These are phyloP conservation scores for Gossypium davidsonii DNA, from an alignment of 441 rosid genomes.

Conservation along the genomic window DNA sequence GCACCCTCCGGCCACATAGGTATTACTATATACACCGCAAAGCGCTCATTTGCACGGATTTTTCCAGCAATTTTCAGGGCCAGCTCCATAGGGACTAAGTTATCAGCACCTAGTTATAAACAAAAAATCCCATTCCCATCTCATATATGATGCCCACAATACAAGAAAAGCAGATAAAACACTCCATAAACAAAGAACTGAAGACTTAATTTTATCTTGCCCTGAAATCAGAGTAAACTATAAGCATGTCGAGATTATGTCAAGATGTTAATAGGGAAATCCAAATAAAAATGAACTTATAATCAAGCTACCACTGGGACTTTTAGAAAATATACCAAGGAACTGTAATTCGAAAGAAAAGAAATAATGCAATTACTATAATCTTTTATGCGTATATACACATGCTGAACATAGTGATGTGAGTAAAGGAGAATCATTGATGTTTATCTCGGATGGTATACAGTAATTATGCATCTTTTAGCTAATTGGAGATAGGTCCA, in stretches of 20 bases:
- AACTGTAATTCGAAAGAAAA: not conserved
- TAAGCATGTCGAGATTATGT: not conserved
- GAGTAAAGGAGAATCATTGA: not conserved
- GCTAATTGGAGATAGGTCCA: not conserved
- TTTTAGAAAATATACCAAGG: not conserved
- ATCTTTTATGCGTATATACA: not conserved
- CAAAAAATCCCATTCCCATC: not conserved
- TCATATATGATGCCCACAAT: not conserved
- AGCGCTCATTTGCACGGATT: conserved; percentile 54
- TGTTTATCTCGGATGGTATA: not conserved
- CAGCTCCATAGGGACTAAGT: conserved; percentile 63
- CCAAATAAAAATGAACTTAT: not conserved
- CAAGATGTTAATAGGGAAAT: not conserved
- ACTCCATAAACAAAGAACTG: not conserved
- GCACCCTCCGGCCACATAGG: conserved; percentile 87
- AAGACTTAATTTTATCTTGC: not conserved
- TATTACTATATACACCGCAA: conserved; percentile 61
- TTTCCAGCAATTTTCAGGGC: conserved; percentile 65
- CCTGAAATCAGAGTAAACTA: not conserved
- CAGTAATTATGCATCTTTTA: not conserved
- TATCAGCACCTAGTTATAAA: conserved; percentile 51
- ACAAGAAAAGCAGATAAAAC: not conserved
- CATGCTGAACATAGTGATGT: not conserved
- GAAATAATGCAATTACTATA: not conserved
- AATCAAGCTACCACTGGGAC: not conserved